A percentile compares a stretch with the other conserved stretches of the same genome.
Evolutionary conservation across 1,284 basidiomycete species (phyloP).

Genomic region (Puccinia sorghi): DNA sequence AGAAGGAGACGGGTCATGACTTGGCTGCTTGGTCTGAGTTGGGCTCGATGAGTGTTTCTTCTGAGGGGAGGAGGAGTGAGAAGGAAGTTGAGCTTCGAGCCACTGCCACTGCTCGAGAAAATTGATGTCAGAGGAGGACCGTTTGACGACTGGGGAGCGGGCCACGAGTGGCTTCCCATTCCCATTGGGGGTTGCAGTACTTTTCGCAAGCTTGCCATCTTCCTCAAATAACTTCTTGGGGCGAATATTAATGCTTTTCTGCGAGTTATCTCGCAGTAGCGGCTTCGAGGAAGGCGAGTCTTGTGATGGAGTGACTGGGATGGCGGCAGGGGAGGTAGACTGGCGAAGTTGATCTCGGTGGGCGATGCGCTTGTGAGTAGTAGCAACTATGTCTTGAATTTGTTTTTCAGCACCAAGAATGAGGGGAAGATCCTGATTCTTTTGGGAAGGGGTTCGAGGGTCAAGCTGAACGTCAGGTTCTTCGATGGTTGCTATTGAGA

Average conservation of each 20-base stretch:
- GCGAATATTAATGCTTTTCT: background rate
- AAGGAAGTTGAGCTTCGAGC: conserved; percentile 33
- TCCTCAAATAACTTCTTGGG: background rate
- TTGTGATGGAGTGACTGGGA: background rate
- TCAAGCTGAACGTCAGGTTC: background rate
- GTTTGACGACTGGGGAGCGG: conserved; percentile 25
- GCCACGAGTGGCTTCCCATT: conserved; percentile 15
- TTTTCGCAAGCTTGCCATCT: background rate
- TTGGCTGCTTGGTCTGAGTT: background rate
- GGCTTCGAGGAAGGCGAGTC: background rate
- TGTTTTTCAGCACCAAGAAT: background rate
- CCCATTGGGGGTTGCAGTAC: background rate
- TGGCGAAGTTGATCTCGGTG: no score
- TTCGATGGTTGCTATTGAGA: conserved; percentile 9
- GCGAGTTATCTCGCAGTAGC: background rate
- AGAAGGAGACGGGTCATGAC: background rate
- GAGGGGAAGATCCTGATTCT: background rate
- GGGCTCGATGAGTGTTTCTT: conserved; percentile 12
- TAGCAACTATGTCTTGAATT: conserved; percentile 7
- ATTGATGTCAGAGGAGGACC: conserved; percentile 36
- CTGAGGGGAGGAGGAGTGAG: background rate
- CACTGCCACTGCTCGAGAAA: conserved; percentile 43
- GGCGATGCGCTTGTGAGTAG: no score
- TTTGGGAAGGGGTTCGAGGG: conserved; percentile 14
- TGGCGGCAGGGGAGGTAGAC: background rate